A percentile compares a stretch with the other conserved stretches of the same genome.
phyloP scores from a whole-genome alignment of 352 stramenopile species.

The Elongisporangium prolatum region DNA sequence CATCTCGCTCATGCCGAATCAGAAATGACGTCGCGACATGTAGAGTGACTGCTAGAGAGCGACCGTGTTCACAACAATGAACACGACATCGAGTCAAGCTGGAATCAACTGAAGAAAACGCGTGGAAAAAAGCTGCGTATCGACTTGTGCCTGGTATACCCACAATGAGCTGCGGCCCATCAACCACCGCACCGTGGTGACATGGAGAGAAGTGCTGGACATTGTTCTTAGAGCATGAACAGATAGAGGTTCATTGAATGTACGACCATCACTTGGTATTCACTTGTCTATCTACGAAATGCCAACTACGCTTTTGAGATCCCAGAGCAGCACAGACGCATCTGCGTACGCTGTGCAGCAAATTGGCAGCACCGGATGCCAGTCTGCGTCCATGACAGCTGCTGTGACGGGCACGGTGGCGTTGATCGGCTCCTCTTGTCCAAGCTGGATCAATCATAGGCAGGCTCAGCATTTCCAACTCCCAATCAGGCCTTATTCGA shows the following conservation, averaged over 20 bases:
- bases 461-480: not conserved
- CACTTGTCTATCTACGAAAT: not conserved
- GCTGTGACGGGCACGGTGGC: slow-evolving; percentile 21
- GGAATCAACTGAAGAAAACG: no score
- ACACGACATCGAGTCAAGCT: no score
- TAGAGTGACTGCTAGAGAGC: no score
- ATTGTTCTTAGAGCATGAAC: no score
- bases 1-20: not conserved
- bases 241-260: no score
- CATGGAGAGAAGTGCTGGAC: no score
- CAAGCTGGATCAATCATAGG: slow-evolving; percentile 17
- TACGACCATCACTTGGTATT: no score
- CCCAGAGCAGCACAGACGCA: slow-evolving; percentile 31
- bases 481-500: not conserved
- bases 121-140: no score
- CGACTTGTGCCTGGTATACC: no score
- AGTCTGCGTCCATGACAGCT: slow-evolving; percentile 29
- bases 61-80: no score
- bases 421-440: slow-evolving; percentile 23
- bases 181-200: not conserved
- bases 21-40: not conserved
- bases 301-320: slow-evolving; percentile 12
- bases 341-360: slow-evolving; percentile 34
- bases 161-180: not conserved
- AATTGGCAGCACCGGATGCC: slow-evolving; percentile 25